phyloP scores from a whole-genome alignment of 2,329 filamentous ascomycete species.

The Stagonosporopsis chrysanthemi region DNA sequence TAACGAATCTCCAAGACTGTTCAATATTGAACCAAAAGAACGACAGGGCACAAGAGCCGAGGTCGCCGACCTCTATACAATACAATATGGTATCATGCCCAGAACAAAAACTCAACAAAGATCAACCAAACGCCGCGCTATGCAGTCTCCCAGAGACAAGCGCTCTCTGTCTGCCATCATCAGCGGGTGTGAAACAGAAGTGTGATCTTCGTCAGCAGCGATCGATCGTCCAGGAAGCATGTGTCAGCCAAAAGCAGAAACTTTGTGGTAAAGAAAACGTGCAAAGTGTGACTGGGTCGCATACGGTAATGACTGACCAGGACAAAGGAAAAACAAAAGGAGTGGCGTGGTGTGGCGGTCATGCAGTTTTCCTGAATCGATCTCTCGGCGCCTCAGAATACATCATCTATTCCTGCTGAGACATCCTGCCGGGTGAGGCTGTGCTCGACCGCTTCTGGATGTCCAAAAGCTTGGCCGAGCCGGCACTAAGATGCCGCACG shows the following conservation, averaged over 20 bases:
- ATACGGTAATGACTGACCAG: conserved; percentile 37
- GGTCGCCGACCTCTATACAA: conserved; percentile 29
- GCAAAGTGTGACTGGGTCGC: conserved; percentile 38
- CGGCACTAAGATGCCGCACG: conserved; percentile 75
- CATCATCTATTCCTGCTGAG: conserved; percentile 32
- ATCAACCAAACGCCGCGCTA: conserved; percentile 39
- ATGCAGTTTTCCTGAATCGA: conserved; percentile 27
- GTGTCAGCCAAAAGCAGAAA: conserved; percentile 31
- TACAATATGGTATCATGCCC: conserved; percentile 39
- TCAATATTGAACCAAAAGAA: conserved; percentile 19
- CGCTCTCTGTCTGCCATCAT: conserved; percentile 8
- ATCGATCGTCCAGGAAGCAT: conserved; percentile 19
- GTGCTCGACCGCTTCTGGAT: conserved; percentile 55
- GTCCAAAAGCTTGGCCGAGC: conserved; percentile 77
- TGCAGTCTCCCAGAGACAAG: conserved; percentile 24
- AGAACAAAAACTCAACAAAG: conserved; percentile 21
- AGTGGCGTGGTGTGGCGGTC: conserved; percentile 45
- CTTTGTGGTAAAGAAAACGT: conserved; percentile 32
- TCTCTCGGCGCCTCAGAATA: conserved; percentile 24
- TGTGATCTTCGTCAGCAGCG: background rate
- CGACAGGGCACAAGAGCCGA: conserved; percentile 30
- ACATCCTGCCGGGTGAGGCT: conserved; percentile 34
- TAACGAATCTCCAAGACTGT: conserved; percentile 6
- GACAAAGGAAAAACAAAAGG: conserved; percentile 49
- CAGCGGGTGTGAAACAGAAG: background rate